Evolutionary conservation across 306 rosid genomes (phyloP).

Genomic region (Abrus pulchellus): DNA sequence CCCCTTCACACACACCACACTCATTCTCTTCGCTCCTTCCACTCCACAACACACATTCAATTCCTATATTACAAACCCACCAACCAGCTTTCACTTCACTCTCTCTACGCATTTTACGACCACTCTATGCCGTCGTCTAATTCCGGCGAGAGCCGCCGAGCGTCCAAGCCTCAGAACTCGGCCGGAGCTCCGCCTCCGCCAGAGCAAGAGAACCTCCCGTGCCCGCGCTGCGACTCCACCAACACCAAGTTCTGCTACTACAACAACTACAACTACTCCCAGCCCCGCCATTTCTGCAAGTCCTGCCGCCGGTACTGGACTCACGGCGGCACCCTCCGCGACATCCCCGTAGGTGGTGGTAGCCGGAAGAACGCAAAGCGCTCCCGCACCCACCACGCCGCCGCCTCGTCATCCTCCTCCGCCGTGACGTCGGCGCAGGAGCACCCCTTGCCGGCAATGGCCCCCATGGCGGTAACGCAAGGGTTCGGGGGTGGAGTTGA

Average conservation of each 20-base stretch:
- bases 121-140: conserved; percentile 72
- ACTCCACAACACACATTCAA: background rate
- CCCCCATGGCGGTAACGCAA: conserved; percentile 47
- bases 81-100: background rate
- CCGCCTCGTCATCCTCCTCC: conserved; percentile 33
- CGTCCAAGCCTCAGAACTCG: conserved; percentile 47
- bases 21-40: background rate
- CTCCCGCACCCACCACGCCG: conserved; percentile 63
- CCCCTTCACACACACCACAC: background rate
- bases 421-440: conserved; percentile 39
- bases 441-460: conserved; percentile 47
- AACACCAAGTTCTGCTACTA: conserved; percentile 98
- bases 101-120: background rate
- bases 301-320: conserved; percentile 99
- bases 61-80: too few species aligned
- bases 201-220: conserved; percentile 91
- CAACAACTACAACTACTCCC: conserved; percentile 97
- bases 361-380: conserved; percentile 91
- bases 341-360: conserved; percentile 96
- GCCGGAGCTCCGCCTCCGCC: conserved; percentile 68
- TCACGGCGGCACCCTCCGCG: conserved; percentile 96
- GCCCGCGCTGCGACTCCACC: conserved; percentile 95
- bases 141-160: conserved; percentile 63
- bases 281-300: conserved; percentile 98
- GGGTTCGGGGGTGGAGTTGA: conserved; percentile 55